These are phyloP conservation scores for Aurinia saxatilis DNA, from an alignment of 345 rosid genomes.

Conservation along the genomic window DNA sequence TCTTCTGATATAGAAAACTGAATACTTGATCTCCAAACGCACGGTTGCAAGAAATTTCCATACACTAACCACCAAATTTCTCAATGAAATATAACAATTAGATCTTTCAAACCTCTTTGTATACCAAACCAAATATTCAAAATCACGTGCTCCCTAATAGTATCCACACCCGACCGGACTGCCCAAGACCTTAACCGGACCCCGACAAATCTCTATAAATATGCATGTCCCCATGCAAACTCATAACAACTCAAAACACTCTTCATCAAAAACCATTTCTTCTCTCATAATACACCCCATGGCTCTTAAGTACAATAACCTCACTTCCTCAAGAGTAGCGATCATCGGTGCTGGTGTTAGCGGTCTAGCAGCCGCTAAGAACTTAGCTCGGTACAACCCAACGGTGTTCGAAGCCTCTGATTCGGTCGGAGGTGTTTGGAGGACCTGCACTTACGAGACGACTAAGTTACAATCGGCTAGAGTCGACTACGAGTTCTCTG, in stretches of 20 bases:
- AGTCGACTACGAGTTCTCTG: conserved; percentile 72
- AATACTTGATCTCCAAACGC: neutral
- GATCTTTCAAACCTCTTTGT: conserved; percentile 22
- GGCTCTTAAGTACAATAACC: conserved; percentile 12
- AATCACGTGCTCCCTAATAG: conserved; percentile 14
- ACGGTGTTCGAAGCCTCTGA: conserved; percentile 70
- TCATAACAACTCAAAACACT: conserved; percentile 22
- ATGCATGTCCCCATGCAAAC: conserved; percentile 19
- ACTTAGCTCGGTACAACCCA: conserved; percentile 58
- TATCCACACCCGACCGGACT: neutral
- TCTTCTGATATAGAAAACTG: no score
- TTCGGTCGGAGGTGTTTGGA: conserved; percentile 91
- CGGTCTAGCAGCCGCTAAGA: conserved; percentile 73
- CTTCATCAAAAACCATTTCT: conserved; percentile 6
- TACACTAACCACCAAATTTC: conserved; percentile 20
- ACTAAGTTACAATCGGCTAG: conserved; percentile 80
- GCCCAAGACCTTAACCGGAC: neutral
- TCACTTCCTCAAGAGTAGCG: conserved; percentile 47
- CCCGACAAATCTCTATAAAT: conserved; percentile 5
- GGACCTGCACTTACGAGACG: conserved; percentile 58
- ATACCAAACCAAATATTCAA: conserved; percentile 17
- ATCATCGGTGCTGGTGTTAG: conserved; percentile 89
- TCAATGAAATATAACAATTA: neutral
- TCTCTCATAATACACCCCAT: neutral
- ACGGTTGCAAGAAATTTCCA: conserved; percentile 25